A percentile compares a stretch with the other conserved stretches of the same genome.
These are phyloP conservation scores for Zizania latifolia DNA, from an alignment of 176 grass and related monocot genomes.

Conservation along the genomic window DNA sequence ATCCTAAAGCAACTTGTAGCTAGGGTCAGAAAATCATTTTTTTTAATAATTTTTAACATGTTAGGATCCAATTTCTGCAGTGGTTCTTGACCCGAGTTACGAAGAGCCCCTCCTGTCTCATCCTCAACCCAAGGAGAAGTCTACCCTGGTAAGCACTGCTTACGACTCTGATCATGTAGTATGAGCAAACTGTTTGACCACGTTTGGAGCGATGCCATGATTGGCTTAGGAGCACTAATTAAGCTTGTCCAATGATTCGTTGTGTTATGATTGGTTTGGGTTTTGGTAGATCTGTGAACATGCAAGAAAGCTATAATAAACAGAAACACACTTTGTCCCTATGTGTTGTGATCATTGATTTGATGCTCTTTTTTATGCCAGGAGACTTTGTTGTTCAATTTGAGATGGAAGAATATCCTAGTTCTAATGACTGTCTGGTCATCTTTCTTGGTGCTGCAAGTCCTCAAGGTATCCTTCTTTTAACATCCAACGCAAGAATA, in stretches of 20 bases:
- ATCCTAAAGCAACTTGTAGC: neutral
- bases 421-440: conserved; percentile 68
- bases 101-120: conserved; percentile 61
- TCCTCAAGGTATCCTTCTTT: conserved; percentile 60
- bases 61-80: conserved; percentile 23
- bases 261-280: neutral
- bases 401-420: conserved; percentile 80
- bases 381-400: conserved; percentile 73
- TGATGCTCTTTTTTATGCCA: conserved; percentile 16
- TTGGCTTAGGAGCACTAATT: neutral
- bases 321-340: conserved; percentile 8
- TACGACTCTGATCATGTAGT: neutral
- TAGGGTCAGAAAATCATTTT: neutral
- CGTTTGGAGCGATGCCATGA: conserved; percentile 7
- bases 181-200: conserved; percentile 1
- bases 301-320: conserved; percentile 8
- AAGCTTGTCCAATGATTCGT: neutral
- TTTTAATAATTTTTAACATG: neutral
- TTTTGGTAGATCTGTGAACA: conserved; percentile 2
- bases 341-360: neutral
- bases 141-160: conserved; percentile 39
- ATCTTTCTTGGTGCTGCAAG: conserved; percentile 68
- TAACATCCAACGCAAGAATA: neutral
- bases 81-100: conserved; percentile 44
- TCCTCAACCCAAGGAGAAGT: conserved; percentile 44